phyloP scores from a whole-genome alignment of 2,329 filamentous ascomycete genomes.

The Cryphonectria japonica region DNA sequence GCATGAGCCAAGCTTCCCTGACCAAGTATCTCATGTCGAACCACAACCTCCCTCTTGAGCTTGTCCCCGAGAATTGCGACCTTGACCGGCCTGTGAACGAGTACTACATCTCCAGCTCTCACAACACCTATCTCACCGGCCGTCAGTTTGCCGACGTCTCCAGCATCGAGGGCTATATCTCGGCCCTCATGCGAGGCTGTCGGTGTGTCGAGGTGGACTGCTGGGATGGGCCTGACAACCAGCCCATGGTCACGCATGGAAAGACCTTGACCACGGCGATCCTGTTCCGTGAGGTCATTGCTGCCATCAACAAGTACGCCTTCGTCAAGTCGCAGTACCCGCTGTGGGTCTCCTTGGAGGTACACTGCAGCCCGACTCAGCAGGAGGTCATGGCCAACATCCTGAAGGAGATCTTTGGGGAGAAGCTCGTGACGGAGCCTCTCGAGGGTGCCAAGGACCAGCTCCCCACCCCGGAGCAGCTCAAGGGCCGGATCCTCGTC shows the following conservation, averaged over 20 bases:
- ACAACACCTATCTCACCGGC: slow-evolving; percentile 95
- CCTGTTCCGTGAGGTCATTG: slow-evolving; percentile 88
- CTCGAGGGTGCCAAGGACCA: slow-evolving; percentile 68
- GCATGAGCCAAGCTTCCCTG: slow-evolving; percentile 80
- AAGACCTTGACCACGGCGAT: slow-evolving; percentile 87
- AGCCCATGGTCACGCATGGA: slow-evolving; percentile 89
- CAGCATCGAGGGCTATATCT: slow-evolving; percentile 94
- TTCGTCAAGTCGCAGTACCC: slow-evolving; percentile 88
- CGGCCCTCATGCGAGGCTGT: slow-evolving; percentile 83
- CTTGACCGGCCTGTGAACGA: slow-evolving; percentile 90
- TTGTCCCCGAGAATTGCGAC: slow-evolving; percentile 61
- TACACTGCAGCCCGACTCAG: slow-evolving; percentile 84
- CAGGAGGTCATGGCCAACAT: slow-evolving; percentile 88
- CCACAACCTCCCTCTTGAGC: slow-evolving; percentile 69
- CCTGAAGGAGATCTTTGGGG: slow-evolving; percentile 82
- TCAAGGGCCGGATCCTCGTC: slow-evolving; percentile 83
- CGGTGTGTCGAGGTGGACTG: slow-evolving; percentile 97
- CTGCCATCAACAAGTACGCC: slow-evolving; percentile 91
- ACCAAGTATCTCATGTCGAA: slow-evolving; percentile 76
- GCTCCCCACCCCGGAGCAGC: slow-evolving; percentile 83
- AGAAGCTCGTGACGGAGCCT: slow-evolving; percentile 77
- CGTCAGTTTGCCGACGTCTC: slow-evolving; percentile 88
- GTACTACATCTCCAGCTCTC: slow-evolving; percentile 97
- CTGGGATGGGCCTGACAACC: slow-evolving; percentile 89
- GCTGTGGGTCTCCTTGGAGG: slow-evolving; percentile 92